phyloP scores from a whole-genome alignment of 768 basidiomycete species.

The Zangia roseola region DNA sequence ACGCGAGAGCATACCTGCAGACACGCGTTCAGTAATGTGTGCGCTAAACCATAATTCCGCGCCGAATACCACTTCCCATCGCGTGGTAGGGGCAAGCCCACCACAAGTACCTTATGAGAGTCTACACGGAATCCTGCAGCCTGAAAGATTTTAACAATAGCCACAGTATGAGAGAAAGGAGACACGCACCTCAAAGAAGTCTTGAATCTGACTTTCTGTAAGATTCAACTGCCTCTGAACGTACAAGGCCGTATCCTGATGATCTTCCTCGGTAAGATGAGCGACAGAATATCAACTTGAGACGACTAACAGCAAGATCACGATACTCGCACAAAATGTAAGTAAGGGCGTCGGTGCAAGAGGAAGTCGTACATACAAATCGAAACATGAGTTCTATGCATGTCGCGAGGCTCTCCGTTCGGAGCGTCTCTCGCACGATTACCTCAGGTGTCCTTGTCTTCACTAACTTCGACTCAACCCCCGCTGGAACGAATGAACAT shows the following conservation, averaged over 20 bases:
- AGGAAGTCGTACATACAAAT: conserved; percentile 26
- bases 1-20: conserved; percentile 31
- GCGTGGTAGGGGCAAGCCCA: conserved; percentile 43
- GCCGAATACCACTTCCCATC: conserved; percentile 35
- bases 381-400: conserved; percentile 36
- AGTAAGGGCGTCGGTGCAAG: background rate
- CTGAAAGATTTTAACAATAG: conserved; percentile 20
- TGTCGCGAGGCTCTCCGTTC: conserved; percentile 35
- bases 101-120: conserved; percentile 38
- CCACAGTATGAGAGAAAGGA: background rate
- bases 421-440: conserved; percentile 36
- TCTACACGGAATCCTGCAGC: conserved; percentile 42
- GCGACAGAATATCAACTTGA: background rate
- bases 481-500: background rate
- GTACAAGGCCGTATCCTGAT: conserved; percentile 44
- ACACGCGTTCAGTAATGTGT: conserved; percentile 37
- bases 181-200: conserved; percentile 43
- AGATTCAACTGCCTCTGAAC: conserved; percentile 42
- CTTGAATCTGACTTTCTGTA: conserved; percentile 40
- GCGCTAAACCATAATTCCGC: conserved; percentile 44
- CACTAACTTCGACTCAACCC: conserved; percentile 28
- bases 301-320: conserved; percentile 36
- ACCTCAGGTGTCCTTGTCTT: conserved; percentile 43
- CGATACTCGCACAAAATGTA: conserved; percentile 34
- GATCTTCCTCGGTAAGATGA: background rate